Base-by-base conservation (phyloP, 306 rosid species). In the Cajanus cajan region DNA sequence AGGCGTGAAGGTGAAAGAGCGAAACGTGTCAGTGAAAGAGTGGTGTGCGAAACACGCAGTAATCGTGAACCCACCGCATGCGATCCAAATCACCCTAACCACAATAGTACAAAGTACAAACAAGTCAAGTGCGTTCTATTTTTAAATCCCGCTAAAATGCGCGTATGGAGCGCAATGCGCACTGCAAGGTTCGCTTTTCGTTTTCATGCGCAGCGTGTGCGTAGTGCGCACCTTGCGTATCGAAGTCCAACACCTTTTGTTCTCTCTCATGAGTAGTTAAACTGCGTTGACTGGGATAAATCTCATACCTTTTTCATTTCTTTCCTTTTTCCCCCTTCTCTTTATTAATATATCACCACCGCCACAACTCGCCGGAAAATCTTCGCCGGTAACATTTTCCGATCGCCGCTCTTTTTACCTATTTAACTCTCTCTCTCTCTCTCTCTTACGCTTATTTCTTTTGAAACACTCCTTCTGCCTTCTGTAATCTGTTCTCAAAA, bases 211-310 rank as follows among this genome's bases (percentile, higher is more conserved):
- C 22, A 66, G 39, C 16, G 0, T 19, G 80, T 80, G 85, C 91
- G 18, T 68, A 62, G 78, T 80, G 65, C 88, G 90, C 88, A 89
- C 85, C 8, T 89, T 83, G 96, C 94, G 94, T 91, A 85, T 82
- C 67, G 52, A 86, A 88, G 78, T 86, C 87, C 8, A 82, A 76
- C 82, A 73, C 86, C 62, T 74, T 74, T 45, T 68, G 37, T 67
- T 80, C 78, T 62, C 73, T 61, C 64, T 73, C 64, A 18, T 21
- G 82, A 22, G 57, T 70, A 5, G 84, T 87, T 89, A 78, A 86
- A 54, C 90, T 82, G 86, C 97, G 94, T 91, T 91, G 97, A 91
- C 97, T 83, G 79, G 0, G 8, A 51, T 45, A 76, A 64, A 34
- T 31, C 44, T 3, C 24, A 36, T 24, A 0, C 44, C 39, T 21